Evolutionary conservation across 371 early-diverging fungal genomes (phyloP).

Genomic region (Zopfochytrium polystomum): DNA sequence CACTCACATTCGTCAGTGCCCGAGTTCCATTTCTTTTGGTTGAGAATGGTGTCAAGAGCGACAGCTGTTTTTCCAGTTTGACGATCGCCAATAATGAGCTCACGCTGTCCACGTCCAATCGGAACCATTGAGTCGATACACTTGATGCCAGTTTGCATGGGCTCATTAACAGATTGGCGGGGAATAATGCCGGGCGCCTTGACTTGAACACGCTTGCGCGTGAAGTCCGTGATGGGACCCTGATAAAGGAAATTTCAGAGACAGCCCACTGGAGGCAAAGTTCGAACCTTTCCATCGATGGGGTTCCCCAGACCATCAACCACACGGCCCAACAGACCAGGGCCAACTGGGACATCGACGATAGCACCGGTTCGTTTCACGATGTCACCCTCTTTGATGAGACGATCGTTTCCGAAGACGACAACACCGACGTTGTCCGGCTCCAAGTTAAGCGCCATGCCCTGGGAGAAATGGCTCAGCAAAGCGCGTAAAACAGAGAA

Average conservation of each 20-base stretch:
- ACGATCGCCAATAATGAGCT: conserved; percentile 97
- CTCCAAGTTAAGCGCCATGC: conserved; percentile 97
- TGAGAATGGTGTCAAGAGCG: conserved; percentile 91
- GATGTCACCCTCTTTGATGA: conserved; percentile 95
- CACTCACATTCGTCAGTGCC: conserved; percentile 79
- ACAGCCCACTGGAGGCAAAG: too few relatives aligned
- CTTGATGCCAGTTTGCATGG: conserved; percentile 97
- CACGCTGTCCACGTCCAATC: conserved; percentile 97
- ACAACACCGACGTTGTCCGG: conserved; percentile 98
- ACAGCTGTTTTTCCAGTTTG: conserved; percentile 97
- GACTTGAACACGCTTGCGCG: conserved; percentile 87
- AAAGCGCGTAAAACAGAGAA: too few relatives aligned
- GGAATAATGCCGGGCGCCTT: conserved; percentile 98
- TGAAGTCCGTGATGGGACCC: conserved; percentile 79
- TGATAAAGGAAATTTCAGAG: too few relatives aligned
- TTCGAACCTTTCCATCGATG: conserved; percentile 96
- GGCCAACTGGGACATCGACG: conserved; percentile 93
- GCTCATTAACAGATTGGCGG: conserved; percentile 93
- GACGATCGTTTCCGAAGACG: conserved; percentile 96
- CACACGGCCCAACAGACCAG: conserved; percentile 90
- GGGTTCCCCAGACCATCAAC: conserved; percentile 96
- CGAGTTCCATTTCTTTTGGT: conserved; percentile 95
- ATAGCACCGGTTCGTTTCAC: conserved; percentile 96
- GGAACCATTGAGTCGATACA: conserved; percentile 98
- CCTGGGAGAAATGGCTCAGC: too few relatives aligned